Evolutionary conservation across 1,139 yeast genomes (phyloP).

Genomic region (Suhomyces chickasaworum): DNA sequence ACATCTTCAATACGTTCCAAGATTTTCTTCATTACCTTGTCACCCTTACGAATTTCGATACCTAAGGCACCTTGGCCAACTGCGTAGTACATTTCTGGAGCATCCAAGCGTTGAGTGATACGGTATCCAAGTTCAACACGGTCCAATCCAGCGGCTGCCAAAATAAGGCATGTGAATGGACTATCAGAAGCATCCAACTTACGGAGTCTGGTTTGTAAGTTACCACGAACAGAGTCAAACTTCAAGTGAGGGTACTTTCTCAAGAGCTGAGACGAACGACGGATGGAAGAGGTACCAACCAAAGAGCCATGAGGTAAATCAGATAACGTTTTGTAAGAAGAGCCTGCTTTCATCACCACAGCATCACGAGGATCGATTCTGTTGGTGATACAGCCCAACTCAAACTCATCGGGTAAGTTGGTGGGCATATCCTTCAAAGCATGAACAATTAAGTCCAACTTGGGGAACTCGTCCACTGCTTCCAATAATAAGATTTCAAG

Average conservation of each 20-base stretch:
- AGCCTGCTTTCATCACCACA: slow-evolving; percentile 71
- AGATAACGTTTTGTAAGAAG: slow-evolving; percentile 59
- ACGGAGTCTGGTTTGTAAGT: slow-evolving; percentile 74
- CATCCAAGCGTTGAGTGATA: slow-evolving; percentile 67
- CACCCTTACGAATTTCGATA: slow-evolving; percentile 77
- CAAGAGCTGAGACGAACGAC: slow-evolving; percentile 75
- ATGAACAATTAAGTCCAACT: slow-evolving; percentile 88
- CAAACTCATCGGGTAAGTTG: slow-evolving; percentile 83
- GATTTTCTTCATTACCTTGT: slow-evolving; percentile 56
- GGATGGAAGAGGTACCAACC: slow-evolving; percentile 92
- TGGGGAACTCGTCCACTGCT: slow-evolving; percentile 61
- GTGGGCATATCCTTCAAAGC: slow-evolving; percentile 97
- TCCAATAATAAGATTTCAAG: slow-evolving; percentile 75
- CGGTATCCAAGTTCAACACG: slow-evolving; percentile 72
- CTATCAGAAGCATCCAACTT: slow-evolving; percentile 66
- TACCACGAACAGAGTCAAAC: slow-evolving; percentile 84
- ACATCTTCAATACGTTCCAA: slow-evolving; percentile 66
- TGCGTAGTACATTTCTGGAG: slow-evolving; percentile 92
- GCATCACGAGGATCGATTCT: slow-evolving; percentile 95
- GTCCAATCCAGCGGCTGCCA: slow-evolving; percentile 90
- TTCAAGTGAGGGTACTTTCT: slow-evolving; percentile 44
- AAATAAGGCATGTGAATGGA: slow-evolving; percentile 71
- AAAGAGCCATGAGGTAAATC: slow-evolving; percentile 85
- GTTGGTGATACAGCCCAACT: slow-evolving; percentile 80
- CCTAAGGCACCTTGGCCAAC: slow-evolving; percentile 99